Base-by-base conservation (phyloP, 768 basidiomycete species). In the Daedaleopsis sinensis region DNA sequence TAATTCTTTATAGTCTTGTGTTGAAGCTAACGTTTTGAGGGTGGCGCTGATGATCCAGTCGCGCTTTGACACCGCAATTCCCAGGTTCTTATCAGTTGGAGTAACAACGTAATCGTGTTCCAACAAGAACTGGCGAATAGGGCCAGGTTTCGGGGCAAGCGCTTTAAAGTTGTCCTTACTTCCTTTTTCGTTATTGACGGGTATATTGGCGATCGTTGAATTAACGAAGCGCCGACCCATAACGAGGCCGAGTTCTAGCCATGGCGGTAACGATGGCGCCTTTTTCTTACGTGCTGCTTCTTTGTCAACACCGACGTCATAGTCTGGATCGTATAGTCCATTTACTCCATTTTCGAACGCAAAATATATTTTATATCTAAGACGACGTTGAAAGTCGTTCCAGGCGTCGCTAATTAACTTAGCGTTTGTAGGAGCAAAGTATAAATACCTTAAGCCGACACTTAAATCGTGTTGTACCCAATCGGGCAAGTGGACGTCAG, bases 391-490 rank as follows among this genome's bases (percentile, higher is more conserved):
- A 38, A 57, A 57, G 12, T 57, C 56, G 7, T 39, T 11, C 46
- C 46, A 57, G 0, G 56, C 56, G n/a, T 57, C 56, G 7, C 8
- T 21, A 23, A 57, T 57, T 11, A 57, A 18, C 1, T 35, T 13
- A 3, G 18, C 21, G 19, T 32, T 6, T 23, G 13, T 27, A 9
- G 32, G 46, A n/a, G 46, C n/a, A 50, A 2, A 27, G 23, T 49
- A 57, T 47, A 57, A 46, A 50, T 57, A 57, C 38, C 38, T 48
- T 36, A 57, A 35, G 7, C 56, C 56, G 35, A 57, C 56, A 3
- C 32, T 37, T 49, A 57, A 18, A 1, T 37, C 32, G 23, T 37
- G 49, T 5, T 27, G 32, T 2, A 49, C 27, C 5, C 8, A 36
- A 5, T 6, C 32, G 4, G 51, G 51, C 19, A 52, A 24, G 24